Conservation (phyloP, 176 grass and related monocot genomes). For the Carex cristatella region DNA sequence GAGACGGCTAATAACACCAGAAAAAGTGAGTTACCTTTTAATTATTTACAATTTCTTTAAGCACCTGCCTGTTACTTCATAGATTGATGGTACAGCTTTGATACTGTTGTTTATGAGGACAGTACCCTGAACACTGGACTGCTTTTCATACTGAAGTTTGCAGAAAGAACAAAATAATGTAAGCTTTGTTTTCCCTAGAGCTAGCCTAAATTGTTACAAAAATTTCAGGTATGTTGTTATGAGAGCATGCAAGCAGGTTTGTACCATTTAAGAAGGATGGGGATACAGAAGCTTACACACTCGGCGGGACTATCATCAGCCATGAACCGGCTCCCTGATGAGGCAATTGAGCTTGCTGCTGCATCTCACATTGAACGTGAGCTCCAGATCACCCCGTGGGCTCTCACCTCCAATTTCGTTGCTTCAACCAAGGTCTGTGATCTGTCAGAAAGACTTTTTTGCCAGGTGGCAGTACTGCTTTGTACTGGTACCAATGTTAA, state of each 20-base stretch:
- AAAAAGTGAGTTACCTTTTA: constrained; percentile 66
- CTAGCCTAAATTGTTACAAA: background rate
- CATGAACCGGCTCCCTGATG: constrained; percentile 84
- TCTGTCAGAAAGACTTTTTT: background rate
- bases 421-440: constrained; percentile 55
- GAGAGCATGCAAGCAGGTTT: constrained; percentile 95
- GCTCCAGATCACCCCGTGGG: constrained; percentile 90
- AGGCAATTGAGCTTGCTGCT: constrained; percentile 92
- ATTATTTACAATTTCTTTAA: background rate
- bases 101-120: background rate
- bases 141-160: background rate
- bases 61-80: background rate
- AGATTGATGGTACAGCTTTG: background rate
- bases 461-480: constrained; percentile 40
- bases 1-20: constrained; percentile 65
- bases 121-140: constrained; percentile 1
- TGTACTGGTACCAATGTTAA: background rate
- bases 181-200: background rate
- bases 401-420: constrained; percentile 94
- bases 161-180: background rate
- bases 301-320: constrained; percentile 67
- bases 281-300: constrained; percentile 68
- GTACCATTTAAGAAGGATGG: constrained; percentile 74
- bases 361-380: constrained; percentile 89
- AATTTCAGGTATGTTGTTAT: constrained; percentile 76